Conservation (phyloP, 371 early-diverging fungal genomes). For the Actinomortierella ambigua region DNA sequence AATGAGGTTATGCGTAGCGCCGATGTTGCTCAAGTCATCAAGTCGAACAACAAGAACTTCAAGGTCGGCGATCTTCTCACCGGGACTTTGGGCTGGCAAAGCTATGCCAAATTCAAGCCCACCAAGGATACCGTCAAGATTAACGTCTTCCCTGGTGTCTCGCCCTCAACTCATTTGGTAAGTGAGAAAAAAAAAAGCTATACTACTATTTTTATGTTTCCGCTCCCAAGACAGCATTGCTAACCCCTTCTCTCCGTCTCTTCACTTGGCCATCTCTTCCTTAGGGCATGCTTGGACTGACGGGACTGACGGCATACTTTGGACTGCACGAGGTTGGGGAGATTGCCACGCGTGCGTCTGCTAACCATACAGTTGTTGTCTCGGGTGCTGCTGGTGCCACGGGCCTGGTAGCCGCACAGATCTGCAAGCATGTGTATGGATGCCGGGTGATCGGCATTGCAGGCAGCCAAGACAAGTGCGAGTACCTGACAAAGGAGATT, state of each 20-base stretch:
- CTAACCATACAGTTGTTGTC: slow-evolving; percentile 72
- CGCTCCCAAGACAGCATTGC: too few relatives aligned
- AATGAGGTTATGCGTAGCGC: slow-evolving; percentile 57
- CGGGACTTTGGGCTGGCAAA: slow-evolving; percentile 53
- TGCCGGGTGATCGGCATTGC: slow-evolving; percentile 73
- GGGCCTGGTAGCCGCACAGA: slow-evolving; percentile 68
- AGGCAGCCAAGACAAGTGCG: slow-evolving; percentile 74
- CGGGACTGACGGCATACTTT: slow-evolving; percentile 72
- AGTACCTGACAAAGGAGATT: slow-evolving; percentile 57
- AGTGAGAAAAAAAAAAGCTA: not conserved
- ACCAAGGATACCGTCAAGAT: slow-evolving; percentile 41
- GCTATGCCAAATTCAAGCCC: slow-evolving; percentile 50
- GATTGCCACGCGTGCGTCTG: slow-evolving; percentile 37
- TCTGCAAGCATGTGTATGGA: slow-evolving; percentile 66
- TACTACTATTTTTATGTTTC: too few relatives aligned
- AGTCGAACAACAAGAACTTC: slow-evolving; percentile 49
- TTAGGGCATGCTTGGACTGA: slow-evolving; percentile 53
- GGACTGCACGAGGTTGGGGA: slow-evolving; percentile 57
- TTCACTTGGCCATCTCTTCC: not conserved
- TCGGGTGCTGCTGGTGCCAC: slow-evolving; percentile 63
- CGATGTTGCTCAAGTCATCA: slow-evolving; percentile 56
- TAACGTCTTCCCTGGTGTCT: slow-evolving; percentile 39
- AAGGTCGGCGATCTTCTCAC: slow-evolving; percentile 54
- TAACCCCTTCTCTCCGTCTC: slow-evolving; percentile 1
- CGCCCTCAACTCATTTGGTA: slow-evolving; percentile 51